Conservation (phyloP, 305 asterid genomes). For the Solanum hybrid region DNA sequence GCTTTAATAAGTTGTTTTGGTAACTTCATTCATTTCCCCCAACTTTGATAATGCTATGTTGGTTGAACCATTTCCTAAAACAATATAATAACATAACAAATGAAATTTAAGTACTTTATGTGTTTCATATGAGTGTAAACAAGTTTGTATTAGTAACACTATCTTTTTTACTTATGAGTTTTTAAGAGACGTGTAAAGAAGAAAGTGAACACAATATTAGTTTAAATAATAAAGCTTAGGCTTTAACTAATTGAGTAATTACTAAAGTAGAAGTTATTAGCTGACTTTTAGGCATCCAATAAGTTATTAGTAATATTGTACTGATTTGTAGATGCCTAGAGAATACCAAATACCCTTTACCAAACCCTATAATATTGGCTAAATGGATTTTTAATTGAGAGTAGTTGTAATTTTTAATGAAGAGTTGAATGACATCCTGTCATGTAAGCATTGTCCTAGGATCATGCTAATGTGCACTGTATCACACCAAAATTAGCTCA, state of each 20-base stretch:
- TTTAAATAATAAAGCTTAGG: not conserved
- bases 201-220: not conserved
- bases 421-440: conserved; percentile 8
- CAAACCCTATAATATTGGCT: not conserved
- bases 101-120: not conserved
- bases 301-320: not conserved
- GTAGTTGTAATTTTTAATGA: not conserved
- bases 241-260: not conserved
- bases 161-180: not conserved
- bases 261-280: not conserved
- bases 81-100: not conserved
- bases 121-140: not conserved
- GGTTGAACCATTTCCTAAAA: not conserved
- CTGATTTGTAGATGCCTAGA: not conserved
- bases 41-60: not conserved
- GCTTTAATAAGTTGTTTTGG: not conserved
- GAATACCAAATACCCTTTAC: not conserved
- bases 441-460: not conserved
- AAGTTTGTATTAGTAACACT: too few relatives aligned
- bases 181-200: not conserved
- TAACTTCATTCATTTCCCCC: not conserved
- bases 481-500: not conserved
- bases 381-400: not conserved
- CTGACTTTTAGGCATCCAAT: not conserved
- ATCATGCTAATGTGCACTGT: not conserved